A percentile compares a stretch with the other conserved stretches of the same genome.
Conservation (phyloP, 768 basidiomycete species). For the Termitomyces sp. region DNA sequence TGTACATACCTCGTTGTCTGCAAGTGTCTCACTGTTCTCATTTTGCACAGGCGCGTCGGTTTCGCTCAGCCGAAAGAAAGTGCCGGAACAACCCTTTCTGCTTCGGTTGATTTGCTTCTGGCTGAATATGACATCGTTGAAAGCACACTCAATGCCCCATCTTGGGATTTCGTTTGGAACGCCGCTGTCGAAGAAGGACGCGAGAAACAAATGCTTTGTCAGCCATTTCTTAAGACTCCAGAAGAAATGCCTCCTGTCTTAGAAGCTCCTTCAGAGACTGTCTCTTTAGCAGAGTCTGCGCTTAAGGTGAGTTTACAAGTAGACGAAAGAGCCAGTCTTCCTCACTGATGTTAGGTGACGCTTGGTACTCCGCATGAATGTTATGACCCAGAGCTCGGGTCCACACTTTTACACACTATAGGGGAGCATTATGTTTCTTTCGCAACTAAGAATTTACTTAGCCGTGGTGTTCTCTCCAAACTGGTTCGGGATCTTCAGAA, state of each 20-base stretch:
- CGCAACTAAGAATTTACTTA: constrained; percentile 57
- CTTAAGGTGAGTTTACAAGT: constrained; percentile 49
- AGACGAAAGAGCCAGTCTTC: not conserved
- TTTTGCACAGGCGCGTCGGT: constrained; percentile 54
- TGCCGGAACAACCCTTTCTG: constrained; percentile 31
- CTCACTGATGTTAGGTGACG: constrained; percentile 51
- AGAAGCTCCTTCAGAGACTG: constrained; percentile 30
- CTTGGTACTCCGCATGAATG: constrained; percentile 67
- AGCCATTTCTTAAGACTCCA: constrained; percentile 44
- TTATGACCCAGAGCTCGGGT: constrained; percentile 59
- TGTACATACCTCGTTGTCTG: constrained; percentile 50
- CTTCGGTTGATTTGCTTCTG: constrained; percentile 37
- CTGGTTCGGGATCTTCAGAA: constrained; percentile 57
- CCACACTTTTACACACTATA: constrained; percentile 47
- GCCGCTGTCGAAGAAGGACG: constrained; percentile 67
- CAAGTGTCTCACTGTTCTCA: constrained; percentile 5
- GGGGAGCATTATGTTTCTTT: constrained; percentile 51
- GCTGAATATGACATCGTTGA: constrained; percentile 48
- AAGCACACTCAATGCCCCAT: constrained; percentile 31
- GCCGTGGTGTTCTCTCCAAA: constrained; percentile 64
- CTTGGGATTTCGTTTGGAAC: constrained; percentile 77
- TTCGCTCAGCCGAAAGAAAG: constrained; percentile 42
- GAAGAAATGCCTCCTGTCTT: constrained; percentile 31
- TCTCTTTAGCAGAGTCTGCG: constrained; percentile 59
- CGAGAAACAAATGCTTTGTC: constrained; percentile 59